Conservation (phyloP, 2,329 filamentous ascomycete genomes). For the Parastagonospora avenae region DNA sequence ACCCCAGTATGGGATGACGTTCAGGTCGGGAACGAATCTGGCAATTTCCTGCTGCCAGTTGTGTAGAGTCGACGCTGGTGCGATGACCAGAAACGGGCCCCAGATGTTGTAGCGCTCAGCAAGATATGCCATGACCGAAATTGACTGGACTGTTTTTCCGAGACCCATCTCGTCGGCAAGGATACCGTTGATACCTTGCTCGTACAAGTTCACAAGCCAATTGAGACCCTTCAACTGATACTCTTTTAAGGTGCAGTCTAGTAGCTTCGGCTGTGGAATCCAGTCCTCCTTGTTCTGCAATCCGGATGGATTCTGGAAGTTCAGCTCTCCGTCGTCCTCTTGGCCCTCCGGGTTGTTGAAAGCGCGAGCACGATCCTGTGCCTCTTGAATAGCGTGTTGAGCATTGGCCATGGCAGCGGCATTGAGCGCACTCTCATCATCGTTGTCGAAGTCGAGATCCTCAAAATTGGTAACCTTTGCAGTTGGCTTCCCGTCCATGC, state of each 20-base stretch:
- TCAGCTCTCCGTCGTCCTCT: conserved; percentile 88
- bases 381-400: conserved; percentile 92
- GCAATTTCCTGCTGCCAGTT: conserved; percentile 99
- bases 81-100: conserved; percentile 96
- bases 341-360: conserved; percentile 73
- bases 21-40: conserved; percentile 91
- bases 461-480: conserved; percentile 91
- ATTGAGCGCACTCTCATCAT: conserved; percentile 81
- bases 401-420: conserved; percentile 93
- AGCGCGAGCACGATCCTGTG: conserved; percentile 86
- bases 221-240: conserved; percentile 99
- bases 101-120: conserved; percentile 97
- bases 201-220: conserved; percentile 98
- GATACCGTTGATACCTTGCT: conserved; percentile 99
- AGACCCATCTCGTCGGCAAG: conserved; percentile 99
- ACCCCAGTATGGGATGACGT: conserved; percentile 97
- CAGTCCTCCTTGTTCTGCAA: conserved; percentile 80
- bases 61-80: conserved; percentile 93
- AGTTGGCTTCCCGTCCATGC: conserved; percentile 56
- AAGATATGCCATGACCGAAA: conserved; percentile 98
- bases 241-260: conserved; percentile 94
- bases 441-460: conserved; percentile 92
- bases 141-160: conserved; percentile 97
- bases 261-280: conserved; percentile 90
- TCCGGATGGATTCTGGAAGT: conserved; percentile 98